Conservation (phyloP, 345 rosid genomes). For the Raphanus sativus region DNA sequence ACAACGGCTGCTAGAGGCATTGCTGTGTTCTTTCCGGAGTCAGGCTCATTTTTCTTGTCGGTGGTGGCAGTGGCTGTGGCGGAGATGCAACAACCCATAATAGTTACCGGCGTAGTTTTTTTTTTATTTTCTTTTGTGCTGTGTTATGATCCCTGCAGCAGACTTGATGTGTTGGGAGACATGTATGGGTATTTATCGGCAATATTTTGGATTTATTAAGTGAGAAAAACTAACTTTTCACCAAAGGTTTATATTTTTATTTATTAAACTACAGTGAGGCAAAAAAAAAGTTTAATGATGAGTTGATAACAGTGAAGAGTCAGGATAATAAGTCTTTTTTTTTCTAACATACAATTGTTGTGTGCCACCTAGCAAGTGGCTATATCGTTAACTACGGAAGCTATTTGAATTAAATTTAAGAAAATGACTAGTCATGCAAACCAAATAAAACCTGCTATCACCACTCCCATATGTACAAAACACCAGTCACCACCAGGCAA, state of each 20-base stretch:
- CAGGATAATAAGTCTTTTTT: background rate
- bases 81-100: constrained; percentile 42
- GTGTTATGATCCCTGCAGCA: background rate
- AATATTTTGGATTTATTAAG: constrained; percentile 8
- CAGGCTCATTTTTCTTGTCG: constrained; percentile 14
- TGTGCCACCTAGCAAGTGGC: constrained; percentile 5
- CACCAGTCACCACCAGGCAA: background rate
- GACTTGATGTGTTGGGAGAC: constrained; percentile 9
- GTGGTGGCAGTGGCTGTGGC: constrained; percentile 2
- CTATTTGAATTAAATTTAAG: background rate
- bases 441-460: background rate
- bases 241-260: constrained; percentile 1
- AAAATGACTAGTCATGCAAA: background rate
- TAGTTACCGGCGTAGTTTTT: background rate
- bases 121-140: background rate
- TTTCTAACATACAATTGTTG: background rate
- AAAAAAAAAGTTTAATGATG: background rate
- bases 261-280: background rate
- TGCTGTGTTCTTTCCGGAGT: constrained; percentile 18
- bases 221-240: background rate
- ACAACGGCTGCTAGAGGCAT: constrained; percentile 10
- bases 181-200: constrained; percentile 34
- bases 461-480: background rate
- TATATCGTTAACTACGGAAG: background rate
- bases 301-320: background rate